These are phyloP conservation scores for Gardenia jasminoides DNA, from an alignment of 257 asterid species.

Conservation along the genomic window DNA sequence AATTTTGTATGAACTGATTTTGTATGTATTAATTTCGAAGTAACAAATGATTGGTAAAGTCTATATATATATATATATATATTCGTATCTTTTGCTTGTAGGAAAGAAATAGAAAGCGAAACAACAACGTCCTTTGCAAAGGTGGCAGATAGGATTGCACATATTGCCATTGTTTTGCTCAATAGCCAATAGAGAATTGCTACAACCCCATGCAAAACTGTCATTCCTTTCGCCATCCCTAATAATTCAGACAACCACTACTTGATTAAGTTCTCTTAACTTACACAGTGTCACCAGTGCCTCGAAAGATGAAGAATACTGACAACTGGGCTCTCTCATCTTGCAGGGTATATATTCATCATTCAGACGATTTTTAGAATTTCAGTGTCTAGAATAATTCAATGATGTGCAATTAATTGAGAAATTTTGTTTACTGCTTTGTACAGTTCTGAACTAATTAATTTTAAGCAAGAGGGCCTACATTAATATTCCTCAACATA, in stretches of 20 bases:
- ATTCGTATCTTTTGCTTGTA: neutral
- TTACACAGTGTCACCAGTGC: neutral
- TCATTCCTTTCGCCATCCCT: neutral
- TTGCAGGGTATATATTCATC: too few species aligned
- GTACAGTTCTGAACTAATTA: too few species aligned
- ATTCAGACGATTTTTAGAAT: too few species aligned
- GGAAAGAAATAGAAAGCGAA: neutral
- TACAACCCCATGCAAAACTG: neutral
- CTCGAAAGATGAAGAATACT: neutral
- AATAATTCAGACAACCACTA: neutral
- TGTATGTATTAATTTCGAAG: neutral
- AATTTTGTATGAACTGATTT: neutral
- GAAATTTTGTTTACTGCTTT: too few species aligned
- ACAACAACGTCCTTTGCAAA: neutral
- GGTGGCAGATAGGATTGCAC: neutral
- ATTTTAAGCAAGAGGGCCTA: neutral
- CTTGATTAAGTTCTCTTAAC: neutral
- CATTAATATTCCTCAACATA: too few species aligned
- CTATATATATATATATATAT: neutral
- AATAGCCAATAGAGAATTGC: neutral
- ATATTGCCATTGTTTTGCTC: neutral
- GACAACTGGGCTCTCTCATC: neutral
- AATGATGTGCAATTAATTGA: too few species aligned
- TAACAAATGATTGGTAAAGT: neutral
- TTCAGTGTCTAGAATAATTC: too few species aligned